Evolutionary conservation across 345 rosid species (phyloP), one percentile per base, ranked within the genome.

Genomic region (Eucalyptus dawsonii): DNA sequence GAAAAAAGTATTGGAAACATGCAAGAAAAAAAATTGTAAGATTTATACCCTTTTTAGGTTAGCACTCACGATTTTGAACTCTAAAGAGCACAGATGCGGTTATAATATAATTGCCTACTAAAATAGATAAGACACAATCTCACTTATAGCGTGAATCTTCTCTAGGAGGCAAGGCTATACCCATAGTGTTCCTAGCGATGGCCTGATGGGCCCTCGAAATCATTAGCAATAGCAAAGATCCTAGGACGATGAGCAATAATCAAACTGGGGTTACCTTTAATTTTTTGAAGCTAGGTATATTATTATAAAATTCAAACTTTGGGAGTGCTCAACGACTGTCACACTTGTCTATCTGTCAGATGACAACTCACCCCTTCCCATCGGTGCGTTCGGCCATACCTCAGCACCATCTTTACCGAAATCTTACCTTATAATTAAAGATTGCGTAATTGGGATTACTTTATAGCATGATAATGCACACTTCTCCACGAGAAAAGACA

Each of bases 401-500:
- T 27, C 89, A 49, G 25, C 24, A 67, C 76, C 85, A 87, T 56
- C 86, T 37, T 40, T 76, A 40, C 47, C 83, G 42, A 76, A 76
- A 76, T 76, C 65, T 54, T 88, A 81, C 62, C 87, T 88, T 88
- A 42, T n/a, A 44, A 53, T 80, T 88, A 37, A 88, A 88, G 89
- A 88, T 81, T 54, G 45, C 76, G 29, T 88, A 40, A 88, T 69
- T 76, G 47, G 83, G 83, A 40, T 76, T 76, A 40, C 83, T 76
- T 76, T 76, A 40, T 37, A 22, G 83, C 47, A 54, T 60, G 31
- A n/a, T 58, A 14, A 49, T 80, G 87, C 89, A 83, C 69, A 50
- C 87, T 88, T 80, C 89, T 53, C 91, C 92, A 91, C 94, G 89
- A 90, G 91, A 93, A 88, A n/a, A 93, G 97, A 95, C 96, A 94